These are phyloP conservation scores for Boletus rubescentipes DNA, from an alignment of 768 basidiomycete species.

Conservation along the genomic window DNA sequence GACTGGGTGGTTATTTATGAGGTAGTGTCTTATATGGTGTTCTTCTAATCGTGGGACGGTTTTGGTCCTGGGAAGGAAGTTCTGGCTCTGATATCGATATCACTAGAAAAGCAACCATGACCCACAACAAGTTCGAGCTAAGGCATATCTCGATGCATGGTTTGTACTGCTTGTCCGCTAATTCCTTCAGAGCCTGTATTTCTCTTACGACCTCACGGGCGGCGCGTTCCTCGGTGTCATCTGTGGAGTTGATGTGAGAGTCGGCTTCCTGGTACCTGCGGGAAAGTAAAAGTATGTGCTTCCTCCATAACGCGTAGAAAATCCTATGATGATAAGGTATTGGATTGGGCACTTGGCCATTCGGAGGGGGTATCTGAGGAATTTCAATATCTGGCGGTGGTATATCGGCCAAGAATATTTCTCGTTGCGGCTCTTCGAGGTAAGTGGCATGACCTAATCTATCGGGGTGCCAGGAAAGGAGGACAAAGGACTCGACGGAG, in stretches of 20 bases:
- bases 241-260: conserved; percentile 3
- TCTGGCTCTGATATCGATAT: not conserved
- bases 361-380: conserved; percentile 19
- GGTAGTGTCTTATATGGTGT: conserved; percentile 72
- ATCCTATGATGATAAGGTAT: conserved; percentile 24
- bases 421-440: conserved; percentile 55
- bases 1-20: conserved; percentile 63
- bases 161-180: conserved; percentile 36
- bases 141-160: conserved; percentile 79
- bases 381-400: conserved; percentile 18
- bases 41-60: conserved; percentile 62
- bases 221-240: conserved; percentile 17
- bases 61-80: conserved; percentile 50
- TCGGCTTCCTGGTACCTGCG: conserved; percentile 17
- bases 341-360: conserved; percentile 18
- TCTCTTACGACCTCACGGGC: conserved; percentile 24
- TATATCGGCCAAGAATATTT: conserved; percentile 45
- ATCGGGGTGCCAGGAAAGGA: conserved; percentile 63
- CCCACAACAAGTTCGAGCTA: conserved; percentile 73
- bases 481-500: conserved; percentile 55
- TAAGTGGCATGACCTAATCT: conserved; percentile 83
- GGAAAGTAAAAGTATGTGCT: conserved; percentile 22
- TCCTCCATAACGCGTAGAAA: conserved; percentile 25
- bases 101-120: conserved; percentile 2
- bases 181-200: conserved; percentile 16